Percentiles rank a stretch among this genome's conserved stretches.
phyloP scores from a whole-genome alignment of 1,284 basidiomycete genomes.

The Cystobasidiaceae sp. region DNA sequence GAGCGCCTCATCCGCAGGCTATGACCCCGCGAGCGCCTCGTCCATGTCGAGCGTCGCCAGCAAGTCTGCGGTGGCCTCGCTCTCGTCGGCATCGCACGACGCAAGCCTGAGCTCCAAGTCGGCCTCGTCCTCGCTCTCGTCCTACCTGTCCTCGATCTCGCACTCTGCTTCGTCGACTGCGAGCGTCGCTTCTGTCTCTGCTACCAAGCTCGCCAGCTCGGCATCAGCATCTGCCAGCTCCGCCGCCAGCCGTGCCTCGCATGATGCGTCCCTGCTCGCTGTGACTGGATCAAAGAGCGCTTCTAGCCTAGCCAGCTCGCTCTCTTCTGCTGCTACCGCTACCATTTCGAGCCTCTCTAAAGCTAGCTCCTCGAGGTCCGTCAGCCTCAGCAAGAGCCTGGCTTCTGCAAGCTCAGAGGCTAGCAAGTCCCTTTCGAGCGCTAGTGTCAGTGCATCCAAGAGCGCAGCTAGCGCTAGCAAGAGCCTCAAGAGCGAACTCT shows the following conservation, averaged over 20 bases:
- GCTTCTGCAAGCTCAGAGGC: not conserved
- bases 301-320: conserved; percentile 10
- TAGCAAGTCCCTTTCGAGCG: not conserved
- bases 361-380: not conserved
- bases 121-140: conserved; percentile 30
- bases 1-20: conserved; percentile 30
- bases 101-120: conserved; percentile 19
- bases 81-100: conserved; percentile 12
- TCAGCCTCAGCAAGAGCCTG: not conserved
- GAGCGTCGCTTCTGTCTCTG: conserved; percentile 21
- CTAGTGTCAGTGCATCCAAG: not conserved
- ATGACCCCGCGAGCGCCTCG: conserved; percentile 32
- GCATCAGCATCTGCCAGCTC: conserved; percentile 9
- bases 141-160: conserved; percentile 13
- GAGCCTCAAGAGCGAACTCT: conserved; percentile 5
- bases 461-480: not conserved
- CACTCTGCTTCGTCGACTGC: conserved; percentile 27
- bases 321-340: conserved; percentile 24
- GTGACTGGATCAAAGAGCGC: conserved; percentile 10
- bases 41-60: conserved; percentile 19
- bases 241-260: conserved; percentile 14
- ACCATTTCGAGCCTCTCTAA: conserved; percentile 11
- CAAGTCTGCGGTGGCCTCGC: conserved; percentile 17
- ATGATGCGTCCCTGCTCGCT: conserved; percentile 11
- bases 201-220: conserved; percentile 28